Conservation (phyloP, 805 yeast species). For the Kluyveromyces dobzhanskii region DNA sequence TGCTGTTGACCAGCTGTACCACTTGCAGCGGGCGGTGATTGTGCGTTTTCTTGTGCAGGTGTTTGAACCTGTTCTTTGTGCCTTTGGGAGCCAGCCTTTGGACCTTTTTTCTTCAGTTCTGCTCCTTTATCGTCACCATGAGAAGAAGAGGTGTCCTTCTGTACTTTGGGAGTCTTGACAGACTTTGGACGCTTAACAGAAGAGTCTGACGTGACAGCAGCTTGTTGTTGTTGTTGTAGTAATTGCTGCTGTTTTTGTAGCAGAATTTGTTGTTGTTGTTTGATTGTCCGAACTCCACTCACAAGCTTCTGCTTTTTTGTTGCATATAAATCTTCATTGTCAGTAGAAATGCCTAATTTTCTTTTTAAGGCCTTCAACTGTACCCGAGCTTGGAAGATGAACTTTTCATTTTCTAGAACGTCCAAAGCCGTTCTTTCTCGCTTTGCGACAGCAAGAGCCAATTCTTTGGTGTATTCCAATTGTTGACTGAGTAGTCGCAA, state of each 20-base stretch:
- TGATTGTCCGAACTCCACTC: constrained; percentile 11
- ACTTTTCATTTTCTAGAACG: constrained; percentile 50
- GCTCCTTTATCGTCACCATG: constrained; percentile 2
- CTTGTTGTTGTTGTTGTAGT: constrained; percentile 7
- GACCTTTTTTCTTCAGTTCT: constrained; percentile 1
- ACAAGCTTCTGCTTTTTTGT: constrained; percentile 57
- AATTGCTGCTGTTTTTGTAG: constrained; percentile 18
- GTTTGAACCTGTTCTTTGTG: constrained; percentile 7
- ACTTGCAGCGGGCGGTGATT: not conserved
- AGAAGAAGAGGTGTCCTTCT: constrained; percentile 6
- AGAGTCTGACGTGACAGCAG: constrained; percentile 14
- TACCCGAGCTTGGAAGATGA: constrained; percentile 65
- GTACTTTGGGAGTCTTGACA: constrained; percentile 12
- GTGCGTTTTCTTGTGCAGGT: not conserved
- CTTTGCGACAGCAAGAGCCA: constrained; percentile 61
- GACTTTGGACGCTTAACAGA: constrained; percentile 12
- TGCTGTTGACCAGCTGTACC: constrained; percentile 10
- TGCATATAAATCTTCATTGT: constrained; percentile 73
- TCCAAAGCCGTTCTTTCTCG: constrained; percentile 51
- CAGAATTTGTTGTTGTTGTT: constrained; percentile 13
- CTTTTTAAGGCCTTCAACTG: constrained; percentile 69
- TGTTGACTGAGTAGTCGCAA: constrained; percentile 67
- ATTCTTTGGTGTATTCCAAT: constrained; percentile 62
- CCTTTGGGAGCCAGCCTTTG: constrained; percentile 3
- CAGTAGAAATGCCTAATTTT: constrained; percentile 66